Evolutionary conservation across 441 rosid species (phyloP), one percentile per base, ranked within the genome.

Genomic region (Biscutella laevigata): DNA sequence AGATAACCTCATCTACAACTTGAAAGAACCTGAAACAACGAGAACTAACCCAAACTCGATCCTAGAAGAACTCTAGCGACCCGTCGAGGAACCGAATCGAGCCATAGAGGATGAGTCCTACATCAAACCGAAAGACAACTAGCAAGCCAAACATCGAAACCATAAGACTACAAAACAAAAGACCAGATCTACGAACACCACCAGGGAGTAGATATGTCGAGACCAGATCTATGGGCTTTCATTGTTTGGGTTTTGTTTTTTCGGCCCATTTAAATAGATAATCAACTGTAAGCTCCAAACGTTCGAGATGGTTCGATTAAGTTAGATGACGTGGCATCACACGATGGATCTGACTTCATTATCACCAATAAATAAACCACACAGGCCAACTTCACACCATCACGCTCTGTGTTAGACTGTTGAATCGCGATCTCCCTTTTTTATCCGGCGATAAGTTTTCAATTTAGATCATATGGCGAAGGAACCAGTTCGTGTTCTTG

Each of bases 401-500:
- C 4, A 55, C 10, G 30, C 49, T 39, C 61, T 44, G n/a, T n/a
- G n/a, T n/a, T n/a, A n/a, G 11, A 14, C 64, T 64, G 42, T 37
- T 36, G 19, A 21, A 7, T 24, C 24, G 11, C 34, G 12, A 42
- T 21, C 19, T 7, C 0, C 10, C 4, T 14, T 7, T 11, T 5
- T 5, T 6, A 2, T 19, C 61, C 62, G 53, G 66, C 62, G 57
- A 51, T 16, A 24, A 9, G 32, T 52, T 61, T 10, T 32, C 38
- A 19, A 55, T 72, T 69, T 56, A 34, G 45, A 29, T 36, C 20
- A 67, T 61, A 82, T 86, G 95, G 95, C 84, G 27, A 84, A 78
- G 71, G 91, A 80, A 25, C 97, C 92, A 28, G 89, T 74, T 60
- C 89, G 89, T 76, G 82, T 90, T 57, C 95, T 84, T 42, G 94